phyloP scores from a whole-genome alignment of 257 asterid species.

The Fraxinus quadrangulata region DNA sequence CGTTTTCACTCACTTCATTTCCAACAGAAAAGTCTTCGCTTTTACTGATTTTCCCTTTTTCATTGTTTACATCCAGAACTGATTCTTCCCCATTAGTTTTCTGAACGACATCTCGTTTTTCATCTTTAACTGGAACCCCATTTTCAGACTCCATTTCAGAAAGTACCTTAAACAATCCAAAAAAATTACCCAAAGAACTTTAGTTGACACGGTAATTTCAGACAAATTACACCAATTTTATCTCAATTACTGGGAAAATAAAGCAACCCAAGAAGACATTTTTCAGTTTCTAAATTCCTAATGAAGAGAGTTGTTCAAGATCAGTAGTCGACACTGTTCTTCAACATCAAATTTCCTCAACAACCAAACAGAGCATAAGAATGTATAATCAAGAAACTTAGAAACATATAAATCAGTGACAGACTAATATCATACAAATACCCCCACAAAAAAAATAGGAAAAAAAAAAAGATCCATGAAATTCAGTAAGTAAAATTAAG shows the following conservation, averaged over 20 bases:
- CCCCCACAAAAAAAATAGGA: background rate
- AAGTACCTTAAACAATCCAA: conserved; percentile 19
- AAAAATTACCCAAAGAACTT: background rate
- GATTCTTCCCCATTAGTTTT: conserved; percentile 30
- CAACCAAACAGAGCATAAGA: background rate
- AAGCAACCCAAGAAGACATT: conserved; percentile 7
- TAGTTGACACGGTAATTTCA: background rate
- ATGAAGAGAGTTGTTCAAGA: background rate
- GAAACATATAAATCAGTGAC: background rate
- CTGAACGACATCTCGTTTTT: conserved; percentile 31
- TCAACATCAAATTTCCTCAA: background rate
- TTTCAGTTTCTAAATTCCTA: background rate
- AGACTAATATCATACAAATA: background rate
- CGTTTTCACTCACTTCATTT: conserved; percentile 34
- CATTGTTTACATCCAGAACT: conserved; percentile 40
- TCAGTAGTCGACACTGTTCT: background rate
- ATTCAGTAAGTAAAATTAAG: background rate
- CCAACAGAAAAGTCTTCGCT: conserved; percentile 34
- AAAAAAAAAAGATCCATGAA: background rate
- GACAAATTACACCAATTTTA: conserved; percentile 3
- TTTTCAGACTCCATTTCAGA: conserved; percentile 56
- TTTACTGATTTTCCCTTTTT: conserved; percentile 29
- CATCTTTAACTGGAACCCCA: conserved; percentile 54
- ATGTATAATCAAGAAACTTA: background rate
- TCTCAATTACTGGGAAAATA: conserved; percentile 8